Base-by-base conservation (phyloP, 495 filamentous ascomycete species). In the Aspergillus egyptiacus region DNA sequence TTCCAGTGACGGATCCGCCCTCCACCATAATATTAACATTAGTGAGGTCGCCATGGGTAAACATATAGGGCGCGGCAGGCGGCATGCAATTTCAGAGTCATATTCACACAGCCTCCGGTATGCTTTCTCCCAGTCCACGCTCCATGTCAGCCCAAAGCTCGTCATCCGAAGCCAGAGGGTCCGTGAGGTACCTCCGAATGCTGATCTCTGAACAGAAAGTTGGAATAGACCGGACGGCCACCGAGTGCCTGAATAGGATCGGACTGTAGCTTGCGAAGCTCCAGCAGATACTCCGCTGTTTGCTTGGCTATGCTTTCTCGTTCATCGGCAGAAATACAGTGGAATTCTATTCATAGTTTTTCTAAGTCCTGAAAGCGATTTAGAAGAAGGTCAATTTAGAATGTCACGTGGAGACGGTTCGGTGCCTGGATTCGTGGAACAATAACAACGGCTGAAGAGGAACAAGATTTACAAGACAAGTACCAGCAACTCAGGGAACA, bases 1-100 rank as follows among this genome's bases (percentile, higher is more conserved):
- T 59, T 10, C 60, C 55, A 13, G 51, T 54, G 20, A 63, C 22
- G 7, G 23, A 23, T n/a, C 49, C 54, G 33, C 57, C 46, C 20
- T 60, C 45, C n/a, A 67, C 61, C 10, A 71, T 69, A 25, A 69
- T 65, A 45, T 68, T 70, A 2, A 63, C 59, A 46, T 60, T 45
- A 3, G 60, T 63, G 11, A 71, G 50, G 32, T 71, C 67, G n/a
- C 59, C 57, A 35, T 69, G 61, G 6, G 65, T 68, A 40, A 69
- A 67, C 22, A 60, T 67, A 37, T 59, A 68, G 11, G 62, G 66
- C 20, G 50, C 32, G 30, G 54, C 49, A 23, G 54, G 25, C 11
- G 66, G 64, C 64, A 66, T 64, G 14, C 48, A 39, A 0, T 43
- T n/a, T 24, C 60, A 58, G 30, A 64, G 51, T 18, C 46, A 14